phyloP scores from a whole-genome alignment of 1,284 basidiomycete genomes.

The Sanghuangporus sanghuang region DNA sequence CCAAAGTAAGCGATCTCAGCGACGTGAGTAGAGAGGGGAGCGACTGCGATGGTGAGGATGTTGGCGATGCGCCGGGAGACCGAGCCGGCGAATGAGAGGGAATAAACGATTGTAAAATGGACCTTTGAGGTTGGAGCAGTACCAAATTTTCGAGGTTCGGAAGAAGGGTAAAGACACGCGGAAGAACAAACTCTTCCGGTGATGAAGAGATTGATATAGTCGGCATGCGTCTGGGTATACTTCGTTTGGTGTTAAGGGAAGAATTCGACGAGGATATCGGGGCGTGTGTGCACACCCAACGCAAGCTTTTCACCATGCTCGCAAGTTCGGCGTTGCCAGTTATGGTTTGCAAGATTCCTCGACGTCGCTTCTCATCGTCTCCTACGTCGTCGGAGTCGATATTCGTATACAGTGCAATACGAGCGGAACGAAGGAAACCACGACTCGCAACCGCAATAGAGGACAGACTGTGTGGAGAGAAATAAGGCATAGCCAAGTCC shows the following conservation, averaged over 20 bases:
- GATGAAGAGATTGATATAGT: conserved; percentile 11
- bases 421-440: neutral
- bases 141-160: conserved; percentile 3
- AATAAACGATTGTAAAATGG: conserved; percentile 3
- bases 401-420: conserved; percentile 1
- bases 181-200: conserved; percentile 15
- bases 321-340: neutral
- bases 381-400: conserved; percentile 9
- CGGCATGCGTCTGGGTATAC: conserved; percentile 14
- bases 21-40: neutral
- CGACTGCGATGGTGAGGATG: neutral
- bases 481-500: conserved; percentile 4
- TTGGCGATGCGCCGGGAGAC: conserved; percentile 7
- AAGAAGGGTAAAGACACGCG: conserved; percentile 1
- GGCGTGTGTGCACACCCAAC: conserved; percentile 6
- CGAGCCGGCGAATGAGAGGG: neutral
- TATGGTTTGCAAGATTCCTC: conserved; percentile 6
- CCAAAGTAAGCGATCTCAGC: conserved; percentile 1
- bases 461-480: neutral
- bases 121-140: conserved; percentile 6
- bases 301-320: conserved; percentile 1
- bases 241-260: conserved; percentile 4
- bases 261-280: conserved; percentile 1
- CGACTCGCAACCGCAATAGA: conserved; percentile 2
- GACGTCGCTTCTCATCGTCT: conserved; percentile 3